Base-by-base conservation (phyloP, 148 eudicot genomes). In the Selenicereus undatus region DNA sequence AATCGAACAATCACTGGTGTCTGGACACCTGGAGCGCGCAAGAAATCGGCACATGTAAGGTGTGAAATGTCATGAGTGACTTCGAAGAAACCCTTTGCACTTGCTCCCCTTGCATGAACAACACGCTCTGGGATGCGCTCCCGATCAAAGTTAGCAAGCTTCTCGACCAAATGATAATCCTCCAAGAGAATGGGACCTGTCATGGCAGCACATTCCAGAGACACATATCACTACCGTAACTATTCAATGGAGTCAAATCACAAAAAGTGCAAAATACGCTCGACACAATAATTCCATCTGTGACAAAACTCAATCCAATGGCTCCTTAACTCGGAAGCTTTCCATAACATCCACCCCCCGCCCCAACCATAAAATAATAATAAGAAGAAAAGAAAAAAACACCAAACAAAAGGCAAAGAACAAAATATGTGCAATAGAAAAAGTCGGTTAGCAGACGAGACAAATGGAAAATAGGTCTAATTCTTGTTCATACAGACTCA, bases 1-100 rank as follows among this genome's bases (percentile, higher is more conserved):
- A 95, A 93, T 50, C 97, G 93, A 81, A 95, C 97, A 86, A 95
- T 95, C 8, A 93, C 91, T 73, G 98, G 98, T 29, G 98, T 93
- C 82, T 95, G 98, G 45, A 93, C 98, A 27, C 98, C 98, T 20
- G 98, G 98, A 56, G 96, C 91, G 52, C 96, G 84, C 79, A 95
- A 88, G 80, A 95, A 95, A 86, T 95, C 98, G 79, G 98, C 98
- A 82, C 96, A 91, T 22, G 96, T 89, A 64, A 95, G 97, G 88
- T 90, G 83, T 18, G 97, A 79, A 73, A 95, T 76, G 82, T 95
- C 94, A 85, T 95, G 96, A 64, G 98, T 95, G 75, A 93, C 97
- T 91, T 90, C 95, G 71, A 92, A 94, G 80, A 89, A 94, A 0
- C 96, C 97, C 88, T 91, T 93, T 74, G 92, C 93, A 85, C 92